Percentiles rank a stretch among this genome's conserved stretches.
Evolutionary conservation across 2,329 filamentous ascomycete genomes (phyloP).

Genomic region (Talaromyces sp.): DNA sequence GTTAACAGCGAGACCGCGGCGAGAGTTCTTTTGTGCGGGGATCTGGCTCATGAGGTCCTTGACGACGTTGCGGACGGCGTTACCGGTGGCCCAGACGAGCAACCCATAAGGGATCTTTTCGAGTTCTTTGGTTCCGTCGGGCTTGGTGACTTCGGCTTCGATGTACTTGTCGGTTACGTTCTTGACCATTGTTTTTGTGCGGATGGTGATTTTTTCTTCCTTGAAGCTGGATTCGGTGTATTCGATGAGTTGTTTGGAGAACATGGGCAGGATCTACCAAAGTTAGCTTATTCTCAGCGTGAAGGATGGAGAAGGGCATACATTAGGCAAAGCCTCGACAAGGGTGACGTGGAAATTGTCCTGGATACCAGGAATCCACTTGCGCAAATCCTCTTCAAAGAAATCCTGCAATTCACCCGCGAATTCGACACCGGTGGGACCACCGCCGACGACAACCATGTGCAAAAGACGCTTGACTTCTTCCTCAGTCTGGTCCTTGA

Average conservation of each 20-base stretch:
- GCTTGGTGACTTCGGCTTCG: conserved; percentile 78
- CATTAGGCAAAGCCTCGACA: conserved; percentile 94
- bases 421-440: conserved; percentile 96
- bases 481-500: conserved; percentile 88
- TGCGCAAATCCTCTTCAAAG: conserved; percentile 96
- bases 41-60: conserved; percentile 90
- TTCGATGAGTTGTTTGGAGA: conserved; percentile 98
- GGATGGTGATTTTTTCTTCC: conserved; percentile 96
- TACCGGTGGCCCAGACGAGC: conserved; percentile 97
- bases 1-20: conserved; percentile 92
- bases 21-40: conserved; percentile 90
- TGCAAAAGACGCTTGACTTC: conserved; percentile 93
- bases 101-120: conserved; percentile 89
- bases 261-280: conserved; percentile 75
- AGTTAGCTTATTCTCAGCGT: conserved; percentile 12
- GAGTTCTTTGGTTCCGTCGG: conserved; percentile 79
- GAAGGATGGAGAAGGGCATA: conserved; percentile 27
- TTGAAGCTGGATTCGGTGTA: conserved; percentile 99
- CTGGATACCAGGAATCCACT: conserved; percentile 93
- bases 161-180: conserved; percentile 90
- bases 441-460: conserved; percentile 95
- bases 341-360: conserved; percentile 96
- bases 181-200: conserved; percentile 99
- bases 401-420: conserved; percentile 98
- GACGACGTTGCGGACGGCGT: conserved; percentile 84